A percentile compares a stretch with the other conserved stretches of the same genome.
phyloP scores from a whole-genome alignment of 768 basidiomycete genomes.

The Kwoniella newhampshirensis region DNA sequence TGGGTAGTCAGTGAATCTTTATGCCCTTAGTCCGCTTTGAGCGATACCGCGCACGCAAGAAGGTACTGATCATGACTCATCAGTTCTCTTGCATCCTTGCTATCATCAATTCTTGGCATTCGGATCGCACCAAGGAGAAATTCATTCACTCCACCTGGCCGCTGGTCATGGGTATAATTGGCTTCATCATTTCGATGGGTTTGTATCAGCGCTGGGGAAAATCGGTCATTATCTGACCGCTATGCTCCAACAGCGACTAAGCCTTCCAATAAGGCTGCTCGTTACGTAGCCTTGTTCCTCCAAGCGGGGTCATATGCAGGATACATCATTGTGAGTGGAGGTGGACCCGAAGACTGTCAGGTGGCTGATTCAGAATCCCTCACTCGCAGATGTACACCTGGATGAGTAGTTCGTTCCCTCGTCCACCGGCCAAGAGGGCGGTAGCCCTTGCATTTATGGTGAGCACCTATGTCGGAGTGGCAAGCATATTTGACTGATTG shows the following conservation, averaged over 20 bases:
- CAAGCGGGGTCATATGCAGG: constrained; percentile 62
- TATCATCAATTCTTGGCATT: constrained; percentile 59
- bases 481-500: neutral
- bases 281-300: constrained; percentile 44
- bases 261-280: constrained; percentile 24
- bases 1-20: constrained; percentile 29
- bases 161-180: constrained; percentile 62
- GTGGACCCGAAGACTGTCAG: neutral
- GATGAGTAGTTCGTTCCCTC: constrained; percentile 64
- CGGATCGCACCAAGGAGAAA: constrained; percentile 68
- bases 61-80: neutral
- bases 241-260: constrained; percentile 10
- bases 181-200: constrained; percentile 51
- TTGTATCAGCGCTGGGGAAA: neutral
- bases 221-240: neutral
- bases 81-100: constrained; percentile 55
- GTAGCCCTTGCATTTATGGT: constrained; percentile 54
- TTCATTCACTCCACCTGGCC: constrained; percentile 61
- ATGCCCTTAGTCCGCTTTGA: constrained; percentile 16
- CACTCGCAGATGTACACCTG: constrained; percentile 56
- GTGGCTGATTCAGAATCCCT: neutral
- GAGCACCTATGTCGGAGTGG: neutral
- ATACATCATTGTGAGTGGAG: constrained; percentile 8
- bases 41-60: no score
- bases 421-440: constrained; percentile 78